Evolutionary conservation across 305 asterid species (phyloP), one percentile per base, ranked within the genome.

Genomic region (Fraxinus greggii): DNA sequence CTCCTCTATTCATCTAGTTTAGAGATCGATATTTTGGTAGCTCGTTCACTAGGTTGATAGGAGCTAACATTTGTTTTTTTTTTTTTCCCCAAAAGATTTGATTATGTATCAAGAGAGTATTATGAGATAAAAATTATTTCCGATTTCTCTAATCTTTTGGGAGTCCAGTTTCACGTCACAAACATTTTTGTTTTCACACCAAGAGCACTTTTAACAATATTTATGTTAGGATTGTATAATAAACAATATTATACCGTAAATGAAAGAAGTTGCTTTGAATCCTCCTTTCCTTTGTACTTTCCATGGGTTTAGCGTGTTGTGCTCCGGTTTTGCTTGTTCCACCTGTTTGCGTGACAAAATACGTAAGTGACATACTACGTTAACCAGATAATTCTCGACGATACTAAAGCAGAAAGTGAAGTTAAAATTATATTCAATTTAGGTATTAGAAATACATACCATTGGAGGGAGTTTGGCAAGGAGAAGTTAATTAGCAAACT

Each of bases 281-380:
- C 61, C 61, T 17, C 61, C 61, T 48, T 48, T 17, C 61, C 61
- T 7, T 48, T 48, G 23, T 78, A 67, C 59, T 48, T 17, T 48
- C 23, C 21, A 48, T 15, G 85, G 48, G 80, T 72, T 83, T 7
- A 65, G 75, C 32, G 77, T 23, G 78, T 84, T 48, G 80, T 75
- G 36, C 32, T 88, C 87, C 0, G 45, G 28, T 84, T 89, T 91
- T 4, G 87, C 84, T n/a, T 88, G 89, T 74, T 77, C 90, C 85
- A 85, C 90, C 90, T 87, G 81, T 35, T 72, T 36, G 45, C 40
- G 84, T 45, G 26, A 78, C 69, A 75, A 17, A n/a, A 80, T 33
- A 26, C 33, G 4, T 26, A 4, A 65, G 73, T 65, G 72, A 3
- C 70, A 59, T 59, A 21, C 23, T 21, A 9, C 12, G 13, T 38